These are phyloP conservation scores for Phaeosphaeria sp. DNA, from an alignment of 2,329 filamentous ascomycete genomes.

Conservation along the genomic window DNA sequence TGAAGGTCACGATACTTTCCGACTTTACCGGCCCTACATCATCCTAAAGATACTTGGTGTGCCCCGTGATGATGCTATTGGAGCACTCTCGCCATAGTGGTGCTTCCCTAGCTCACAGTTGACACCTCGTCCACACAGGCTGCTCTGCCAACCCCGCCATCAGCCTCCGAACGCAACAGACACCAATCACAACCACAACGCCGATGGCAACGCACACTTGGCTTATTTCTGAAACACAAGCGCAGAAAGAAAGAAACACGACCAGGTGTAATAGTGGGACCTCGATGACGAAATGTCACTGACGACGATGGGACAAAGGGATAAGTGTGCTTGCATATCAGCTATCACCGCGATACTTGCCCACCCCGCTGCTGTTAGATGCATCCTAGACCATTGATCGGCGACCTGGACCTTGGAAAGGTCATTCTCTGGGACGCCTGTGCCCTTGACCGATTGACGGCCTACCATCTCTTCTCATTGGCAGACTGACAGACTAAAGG, in stretches of 20 bases:
- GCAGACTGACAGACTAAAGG: slow-evolving; percentile 9
- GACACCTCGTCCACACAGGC: slow-evolving; percentile 6
- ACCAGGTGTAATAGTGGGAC: slow-evolving; percentile 1
- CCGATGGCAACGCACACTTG: slow-evolving; percentile 15
- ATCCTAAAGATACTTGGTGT: neutral
- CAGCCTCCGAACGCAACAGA: slow-evolving; percentile 18
- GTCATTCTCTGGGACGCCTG: neutral
- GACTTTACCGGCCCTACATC: neutral
- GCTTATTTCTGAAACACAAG: slow-evolving; percentile 33
- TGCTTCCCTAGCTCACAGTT: slow-evolving; percentile 17
- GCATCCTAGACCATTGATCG: slow-evolving; percentile 2
- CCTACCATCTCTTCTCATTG: slow-evolving; percentile 19
- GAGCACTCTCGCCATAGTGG: slow-evolving; percentile 15
- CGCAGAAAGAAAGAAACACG: slow-evolving; percentile 22
- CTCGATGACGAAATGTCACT: slow-evolving; percentile 10
- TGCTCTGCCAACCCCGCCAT: slow-evolving; percentile 28
- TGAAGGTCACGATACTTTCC: neutral
- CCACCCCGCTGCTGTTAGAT: neutral
- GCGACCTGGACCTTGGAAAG: neutral
- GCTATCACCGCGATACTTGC: slow-evolving; percentile 16
- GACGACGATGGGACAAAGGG: slow-evolving; percentile 1
- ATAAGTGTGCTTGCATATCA: slow-evolving; percentile 11
- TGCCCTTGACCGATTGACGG: slow-evolving; percentile 2
- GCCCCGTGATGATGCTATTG: slow-evolving; percentile 9
- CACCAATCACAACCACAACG: slow-evolving; percentile 26